Base-by-base conservation (phyloP, 2,329 filamentous ascomycete species). In the Neopestalotiopsis rosae region DNA sequence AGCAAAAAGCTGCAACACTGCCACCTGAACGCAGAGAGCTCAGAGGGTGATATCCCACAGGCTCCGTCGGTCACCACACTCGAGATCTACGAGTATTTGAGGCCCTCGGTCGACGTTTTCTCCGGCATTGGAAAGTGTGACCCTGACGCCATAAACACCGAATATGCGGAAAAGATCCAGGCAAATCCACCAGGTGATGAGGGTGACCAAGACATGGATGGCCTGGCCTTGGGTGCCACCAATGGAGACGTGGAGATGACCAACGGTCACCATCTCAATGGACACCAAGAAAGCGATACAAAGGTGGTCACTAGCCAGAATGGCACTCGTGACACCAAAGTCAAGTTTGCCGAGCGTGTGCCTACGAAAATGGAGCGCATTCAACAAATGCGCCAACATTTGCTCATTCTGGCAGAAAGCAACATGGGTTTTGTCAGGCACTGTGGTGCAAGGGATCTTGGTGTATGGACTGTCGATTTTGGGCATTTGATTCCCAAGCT, bases 401-500 rank as follows among this genome's bases (percentile, higher is more conserved):
- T 95, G n/a, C 81, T 90, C 3, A 81, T 95, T 1, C 86, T 97
- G 7, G 86, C 90, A 14, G 90, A 93, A 74, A 91, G 93, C 80
- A 87, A 88, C 70, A 85, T 89, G 79, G 82, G 86, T 0, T 95
- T 96, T 73, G 84, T 94, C 65, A 88, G 88, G 24, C 91, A 92
- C 76, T 89, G 89, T 72, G 90, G 91, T 30, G 85, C 82, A 57
- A 82, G 85, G 45, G 89, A 89, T 40, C 86, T 88, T 30, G 90
- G 91, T 40, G 90, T 93, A 75, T 99, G 94, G 93, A 91, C 90
- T 0, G 89, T 98, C 5, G 91, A 97, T 75, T 97, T 96, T 77
- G 86, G 88, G n/a, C 85, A 88, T 9, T 85, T 98, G 4, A 86
- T 94, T 65, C 86, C 89, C 58, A 86, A 87, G 65, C 83, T 98